Conservation (phyloP, 306 rosid species). For the Corylus avellana region DNA sequence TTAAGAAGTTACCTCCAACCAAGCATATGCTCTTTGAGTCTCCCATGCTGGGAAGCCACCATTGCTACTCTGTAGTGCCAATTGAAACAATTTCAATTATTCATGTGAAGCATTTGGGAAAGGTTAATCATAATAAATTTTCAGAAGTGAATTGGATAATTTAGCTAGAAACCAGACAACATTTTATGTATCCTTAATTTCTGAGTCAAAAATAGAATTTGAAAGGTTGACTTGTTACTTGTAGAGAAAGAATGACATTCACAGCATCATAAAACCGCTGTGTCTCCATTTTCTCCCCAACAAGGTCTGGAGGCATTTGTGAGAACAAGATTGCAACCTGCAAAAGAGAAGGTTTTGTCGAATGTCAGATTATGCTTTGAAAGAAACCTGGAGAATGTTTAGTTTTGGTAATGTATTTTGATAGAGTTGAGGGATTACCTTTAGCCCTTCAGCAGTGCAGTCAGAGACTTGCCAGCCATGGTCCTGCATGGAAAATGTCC, state of each 20-base stretch:
- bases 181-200: too few relatives aligned
- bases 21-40: constrained; percentile 23
- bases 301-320: constrained; percentile 32
- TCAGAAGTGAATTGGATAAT: too few relatives aligned
- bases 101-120: background rate
- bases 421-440: constrained; percentile 29
- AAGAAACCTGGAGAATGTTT: background rate
- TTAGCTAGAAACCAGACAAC: too few relatives aligned
- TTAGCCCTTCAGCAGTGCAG: constrained; percentile 66
- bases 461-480: constrained; percentile 71
- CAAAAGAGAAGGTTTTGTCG: background rate
- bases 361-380: background rate
- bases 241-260: constrained; percentile 55
- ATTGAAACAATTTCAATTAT: background rate
- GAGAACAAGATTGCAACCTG: constrained; percentile 57
- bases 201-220: background rate
- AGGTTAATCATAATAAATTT: background rate
- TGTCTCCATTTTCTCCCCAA: constrained; percentile 28
- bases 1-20: too few relatives aligned
- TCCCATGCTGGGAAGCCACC: constrained; percentile 76
- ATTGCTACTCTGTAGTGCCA: constrained; percentile 39
- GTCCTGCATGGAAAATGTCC: constrained; percentile 47
- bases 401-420: background rate
- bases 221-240: constrained; percentile 9
- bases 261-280: constrained; percentile 49